These are phyloP conservation scores for Miamiensis avidus DNA, from an alignment of 169 alveolate species.

Conservation along the genomic window DNA sequence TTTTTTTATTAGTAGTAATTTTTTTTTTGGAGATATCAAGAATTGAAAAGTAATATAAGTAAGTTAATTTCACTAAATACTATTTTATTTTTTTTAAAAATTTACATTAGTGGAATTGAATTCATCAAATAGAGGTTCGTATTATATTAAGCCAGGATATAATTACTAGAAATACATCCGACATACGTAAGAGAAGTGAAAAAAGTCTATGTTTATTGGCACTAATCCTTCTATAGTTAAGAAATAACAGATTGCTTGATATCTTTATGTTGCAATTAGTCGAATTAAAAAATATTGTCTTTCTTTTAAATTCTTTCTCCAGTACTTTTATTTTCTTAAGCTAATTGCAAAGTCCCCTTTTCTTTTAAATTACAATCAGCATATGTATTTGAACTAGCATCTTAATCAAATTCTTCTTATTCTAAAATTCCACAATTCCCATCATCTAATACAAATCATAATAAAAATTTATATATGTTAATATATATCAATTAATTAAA, in stretches of 20 bases:
- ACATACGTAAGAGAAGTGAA: constrained; percentile 9
- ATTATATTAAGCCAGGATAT: constrained; percentile 1
- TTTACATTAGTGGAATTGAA: constrained; percentile 21
- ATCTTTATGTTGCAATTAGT: not conserved
- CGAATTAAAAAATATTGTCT: not conserved
- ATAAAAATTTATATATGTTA: too few relatives aligned
- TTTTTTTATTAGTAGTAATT: too few relatives aligned
- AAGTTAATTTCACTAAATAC: too few relatives aligned
- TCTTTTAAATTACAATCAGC: not conserved
- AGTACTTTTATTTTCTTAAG: not conserved
- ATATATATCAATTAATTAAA: too few relatives aligned
- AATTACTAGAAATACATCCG: constrained; percentile 18
- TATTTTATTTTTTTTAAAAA: too few relatives aligned
- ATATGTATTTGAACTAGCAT: not conserved
- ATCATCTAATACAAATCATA: not conserved
- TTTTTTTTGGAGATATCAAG: too few relatives aligned
- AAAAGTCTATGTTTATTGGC: not conserved
- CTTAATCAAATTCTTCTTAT: too few relatives aligned
- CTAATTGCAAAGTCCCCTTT: not conserved
- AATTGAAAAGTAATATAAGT: too few relatives aligned
- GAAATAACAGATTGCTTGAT: not conserved
- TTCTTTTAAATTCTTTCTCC: not conserved
- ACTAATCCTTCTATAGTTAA: not conserved
- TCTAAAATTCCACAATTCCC: not conserved
- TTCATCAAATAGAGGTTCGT: constrained; percentile 3